phyloP scores from a whole-genome alignment of 306 rosid species.

The Inga laurina region DNA sequence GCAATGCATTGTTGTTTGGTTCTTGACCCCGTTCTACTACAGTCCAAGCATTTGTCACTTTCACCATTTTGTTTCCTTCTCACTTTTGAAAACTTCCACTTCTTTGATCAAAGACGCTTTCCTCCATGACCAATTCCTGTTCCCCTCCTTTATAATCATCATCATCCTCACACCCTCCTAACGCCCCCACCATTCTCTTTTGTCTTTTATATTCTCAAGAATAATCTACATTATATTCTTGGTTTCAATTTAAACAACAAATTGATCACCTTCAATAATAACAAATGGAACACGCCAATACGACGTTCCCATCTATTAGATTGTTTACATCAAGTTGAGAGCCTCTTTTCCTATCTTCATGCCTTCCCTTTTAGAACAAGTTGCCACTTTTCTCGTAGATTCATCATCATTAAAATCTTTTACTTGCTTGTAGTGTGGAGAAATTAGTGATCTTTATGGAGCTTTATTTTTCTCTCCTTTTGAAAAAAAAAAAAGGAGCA shows the following conservation, averaged over 20 bases:
- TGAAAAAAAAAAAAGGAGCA: background rate
- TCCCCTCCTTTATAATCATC: constrained; percentile 25
- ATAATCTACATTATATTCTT: background rate
- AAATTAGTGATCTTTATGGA: background rate
- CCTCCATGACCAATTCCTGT: constrained; percentile 8
- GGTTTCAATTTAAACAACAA: background rate
- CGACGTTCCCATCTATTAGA: background rate
- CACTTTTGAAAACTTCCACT: background rate
- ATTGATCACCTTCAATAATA: constrained; percentile 5
- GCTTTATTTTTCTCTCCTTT: background rate
- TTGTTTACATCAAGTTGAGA: constrained; percentile 25
- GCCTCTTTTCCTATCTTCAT: constrained; percentile 15
- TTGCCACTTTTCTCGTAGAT: constrained; percentile 17
- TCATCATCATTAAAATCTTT: background rate
- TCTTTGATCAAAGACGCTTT: background rate
- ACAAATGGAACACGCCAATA: background rate
- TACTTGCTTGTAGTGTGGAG: background rate
- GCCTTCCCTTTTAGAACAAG: constrained; percentile 21
- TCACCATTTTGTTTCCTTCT: background rate
- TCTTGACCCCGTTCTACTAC: background rate
- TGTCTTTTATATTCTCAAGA: constrained; percentile 5
- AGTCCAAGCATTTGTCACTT: background rate
- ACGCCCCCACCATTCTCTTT: background rate
- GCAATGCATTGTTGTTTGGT: background rate
- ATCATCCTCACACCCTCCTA: constrained; percentile 9